Evolutionary conservation across 148 eudicot species (phyloP), one percentile per base, ranked within the genome.

Genomic region (Rhododendron vialii): DNA sequence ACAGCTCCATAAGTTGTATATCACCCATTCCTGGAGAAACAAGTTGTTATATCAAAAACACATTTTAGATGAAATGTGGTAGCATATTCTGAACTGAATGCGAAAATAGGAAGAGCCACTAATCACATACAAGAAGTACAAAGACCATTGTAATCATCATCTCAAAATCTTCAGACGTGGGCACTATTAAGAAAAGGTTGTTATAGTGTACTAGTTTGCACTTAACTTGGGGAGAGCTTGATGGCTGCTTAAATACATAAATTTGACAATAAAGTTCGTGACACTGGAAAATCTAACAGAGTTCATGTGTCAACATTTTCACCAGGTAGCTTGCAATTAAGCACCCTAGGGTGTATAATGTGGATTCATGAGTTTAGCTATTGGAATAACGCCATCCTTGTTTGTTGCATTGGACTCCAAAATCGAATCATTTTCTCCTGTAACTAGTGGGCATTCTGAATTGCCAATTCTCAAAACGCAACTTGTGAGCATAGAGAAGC

Each of bases 1-100:
- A 53, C 14, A 53, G 67, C 83, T 81, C 57, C 41, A 43, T 7
- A 14, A 67, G 24, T 26, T 10, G 41, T 38, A 43, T n/a, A 48
- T 11, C 78, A 65, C n/a, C 41, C 17, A 59, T 83, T 83, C 77
- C 85, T 83, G 85, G 36, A 83, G 36, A 83, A 26, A 26, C 36
- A 45, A 65, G 55, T 82, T 36, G 45, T 5, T 22, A 9, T 24
- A 28, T 63, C 53, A n/a, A 15, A n/a, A 15, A n/a, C 35, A 65
- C 5, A 5, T 43, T 67, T 43, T 67, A 28, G 38, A 78, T 43
- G 26, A 78, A 26, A n/a, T 14, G 55, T 5, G 5, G 61, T 15
- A 80, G 14, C 36, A 45, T n/a, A 78, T n/a, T 78, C 57, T 10
- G 33, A 41, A 77, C 2, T 22, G 26, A 45, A 78, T 24, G 28